These are phyloP conservation scores for Daldinia sp. DNA, from an alignment of 2,329 filamentous ascomycete genomes.

Conservation along the genomic window DNA sequence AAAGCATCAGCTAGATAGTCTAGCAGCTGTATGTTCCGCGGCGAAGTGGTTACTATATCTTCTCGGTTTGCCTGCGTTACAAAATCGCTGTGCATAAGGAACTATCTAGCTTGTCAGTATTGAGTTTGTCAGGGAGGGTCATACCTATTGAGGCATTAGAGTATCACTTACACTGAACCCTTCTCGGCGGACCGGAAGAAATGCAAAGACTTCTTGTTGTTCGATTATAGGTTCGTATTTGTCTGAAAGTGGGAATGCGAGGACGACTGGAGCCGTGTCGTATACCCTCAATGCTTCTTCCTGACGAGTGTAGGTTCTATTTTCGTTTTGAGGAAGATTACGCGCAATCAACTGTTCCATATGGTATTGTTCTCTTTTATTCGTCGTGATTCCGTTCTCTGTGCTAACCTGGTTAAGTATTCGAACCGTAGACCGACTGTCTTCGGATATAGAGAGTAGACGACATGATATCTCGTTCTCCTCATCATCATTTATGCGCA, in stretches of 20 bases:
- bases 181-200: constrained; percentile 58
- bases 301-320: constrained; percentile 49
- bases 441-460: constrained; percentile 27
- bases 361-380: constrained; percentile 44
- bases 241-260: constrained; percentile 60
- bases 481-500: constrained; percentile 49
- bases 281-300: constrained; percentile 45
- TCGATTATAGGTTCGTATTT: constrained; percentile 53
- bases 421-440: not conserved
- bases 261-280: constrained; percentile 53
- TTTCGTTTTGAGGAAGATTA: constrained; percentile 53
- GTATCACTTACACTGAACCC: constrained; percentile 57
- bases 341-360: constrained; percentile 48
- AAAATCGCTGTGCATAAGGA: constrained; percentile 65
- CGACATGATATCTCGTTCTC: constrained; percentile 25
- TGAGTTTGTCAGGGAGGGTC: not conserved
- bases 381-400: not conserved
- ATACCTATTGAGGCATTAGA: not conserved
- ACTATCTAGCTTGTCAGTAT: constrained; percentile 48
- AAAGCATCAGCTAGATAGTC: constrained; percentile 56
- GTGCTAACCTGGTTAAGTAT: constrained; percentile 4
- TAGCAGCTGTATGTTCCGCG: constrained; percentile 55
- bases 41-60: constrained; percentile 55
- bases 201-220: constrained; percentile 59
- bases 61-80: constrained; percentile 60